These are phyloP conservation scores for Fulvia fulva DNA, from an alignment of 2,329 filamentous ascomycete species.

Conservation along the genomic window DNA sequence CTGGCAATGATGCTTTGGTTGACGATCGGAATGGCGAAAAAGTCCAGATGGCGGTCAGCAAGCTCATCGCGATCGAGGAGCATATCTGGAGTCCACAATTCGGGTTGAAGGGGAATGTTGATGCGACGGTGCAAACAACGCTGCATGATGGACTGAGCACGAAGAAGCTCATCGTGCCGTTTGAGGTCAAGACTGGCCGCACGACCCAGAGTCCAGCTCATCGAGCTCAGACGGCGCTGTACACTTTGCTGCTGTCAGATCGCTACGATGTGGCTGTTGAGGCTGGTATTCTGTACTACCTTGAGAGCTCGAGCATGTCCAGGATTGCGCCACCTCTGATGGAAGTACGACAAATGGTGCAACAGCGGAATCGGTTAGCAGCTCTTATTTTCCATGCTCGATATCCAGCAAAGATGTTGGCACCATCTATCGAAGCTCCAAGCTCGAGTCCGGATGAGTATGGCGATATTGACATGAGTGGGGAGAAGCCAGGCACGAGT, in stretches of 20 bases:
- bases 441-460: not conserved
- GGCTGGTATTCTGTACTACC: constrained; percentile 90
- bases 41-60: constrained; percentile 80
- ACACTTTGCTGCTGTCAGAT: constrained; percentile 87
- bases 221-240: constrained; percentile 88
- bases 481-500: not conserved
- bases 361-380: constrained; percentile 87
- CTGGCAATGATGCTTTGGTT: constrained; percentile 68
- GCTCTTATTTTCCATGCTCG: constrained; percentile 63
- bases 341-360: constrained; percentile 93
- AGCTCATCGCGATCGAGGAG: constrained; percentile 93
- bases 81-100: constrained; percentile 98
- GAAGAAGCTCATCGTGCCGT: constrained; percentile 69
- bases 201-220: constrained; percentile 73
- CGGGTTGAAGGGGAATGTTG: constrained; percentile 94
- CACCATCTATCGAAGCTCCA: not conserved
- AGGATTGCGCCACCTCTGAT: constrained; percentile 80
- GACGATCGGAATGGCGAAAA: constrained; percentile 74
- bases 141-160: constrained; percentile 67
- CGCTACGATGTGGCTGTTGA: constrained; percentile 89
- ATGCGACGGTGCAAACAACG: constrained; percentile 87
- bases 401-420: constrained; percentile 13
- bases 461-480: not conserved
- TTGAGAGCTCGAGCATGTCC: constrained; percentile 82
- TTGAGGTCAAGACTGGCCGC: constrained; percentile 93